Evolutionary conservation across 2,329 filamentous ascomycete genomes (phyloP).

Genomic region (Shiraia sp.): DNA sequence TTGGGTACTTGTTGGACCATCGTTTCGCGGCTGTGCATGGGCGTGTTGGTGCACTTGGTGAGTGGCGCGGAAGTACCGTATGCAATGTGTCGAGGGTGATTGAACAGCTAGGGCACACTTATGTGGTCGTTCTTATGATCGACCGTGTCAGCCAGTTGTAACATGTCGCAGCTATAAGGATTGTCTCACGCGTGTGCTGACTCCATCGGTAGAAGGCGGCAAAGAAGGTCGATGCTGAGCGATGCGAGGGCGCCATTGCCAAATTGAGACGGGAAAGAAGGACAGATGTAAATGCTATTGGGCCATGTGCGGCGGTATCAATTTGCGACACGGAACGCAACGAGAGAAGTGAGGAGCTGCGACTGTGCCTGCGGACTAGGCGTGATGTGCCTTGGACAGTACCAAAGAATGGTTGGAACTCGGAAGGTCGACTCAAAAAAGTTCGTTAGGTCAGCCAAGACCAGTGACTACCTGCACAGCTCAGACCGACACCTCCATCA

Average conservation of each 20-base stretch:
- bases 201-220: constrained; percentile 51
- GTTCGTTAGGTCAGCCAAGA: constrained; percentile 16
- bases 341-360: too few species aligned
- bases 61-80: constrained; percentile 16
- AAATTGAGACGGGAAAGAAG: not conserved
- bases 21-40: constrained; percentile 3
- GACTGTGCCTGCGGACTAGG: too few species aligned
- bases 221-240: constrained; percentile 45
- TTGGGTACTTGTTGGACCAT: too few species aligned
- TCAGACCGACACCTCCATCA: constrained; percentile 5
- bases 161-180: not conserved
- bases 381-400: too few species aligned
- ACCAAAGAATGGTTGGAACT: too few species aligned
- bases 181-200: constrained; percentile 29
- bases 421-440: too few species aligned
- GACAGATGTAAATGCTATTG: too few species aligned
- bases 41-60: constrained; percentile 10
- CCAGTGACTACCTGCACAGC: too few species aligned
- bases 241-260: constrained; percentile 25
- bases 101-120: constrained; percentile 6
- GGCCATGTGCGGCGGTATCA: too few species aligned
- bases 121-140: constrained; percentile 11
- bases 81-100: constrained; percentile 1
- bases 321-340: too few species aligned
- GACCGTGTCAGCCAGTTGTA: constrained; percentile 2